A percentile compares a stretch with the other conserved stretches of the same genome.
phyloP scores from a whole-genome alignment of 2,329 filamentous ascomycete species.

The Harringtonia aguacate region DNA sequence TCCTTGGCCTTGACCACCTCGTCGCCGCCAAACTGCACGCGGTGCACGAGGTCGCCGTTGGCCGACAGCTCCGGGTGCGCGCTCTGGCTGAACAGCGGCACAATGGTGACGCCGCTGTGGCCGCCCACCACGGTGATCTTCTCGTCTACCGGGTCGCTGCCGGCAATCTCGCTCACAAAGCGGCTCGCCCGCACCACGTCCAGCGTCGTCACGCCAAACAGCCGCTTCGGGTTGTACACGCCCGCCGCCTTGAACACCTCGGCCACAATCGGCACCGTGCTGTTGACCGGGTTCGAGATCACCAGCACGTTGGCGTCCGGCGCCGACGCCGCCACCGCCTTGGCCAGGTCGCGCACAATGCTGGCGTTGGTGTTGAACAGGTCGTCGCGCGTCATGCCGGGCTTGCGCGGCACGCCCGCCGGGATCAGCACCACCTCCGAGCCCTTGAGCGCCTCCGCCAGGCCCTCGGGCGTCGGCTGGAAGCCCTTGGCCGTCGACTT shows the following conservation, averaged over 20 bases:
- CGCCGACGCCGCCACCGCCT: constrained; percentile 78
- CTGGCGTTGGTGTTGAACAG: constrained; percentile 99
- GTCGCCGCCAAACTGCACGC: constrained; percentile 97
- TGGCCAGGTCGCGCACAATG: constrained; percentile 96
- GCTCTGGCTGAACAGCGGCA: constrained; percentile 93
- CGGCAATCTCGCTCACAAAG: constrained; percentile 94
- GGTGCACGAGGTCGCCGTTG: constrained; percentile 72
- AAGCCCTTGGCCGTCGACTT: constrained; percentile 91
- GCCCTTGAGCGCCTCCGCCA: constrained; percentile 70
- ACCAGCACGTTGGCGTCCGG: constrained; percentile 93
- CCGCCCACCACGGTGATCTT: constrained; percentile 93
- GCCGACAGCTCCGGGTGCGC: constrained; percentile 74
- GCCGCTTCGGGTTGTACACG: constrained; percentile 98
- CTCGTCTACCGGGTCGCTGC: constrained; percentile 82
- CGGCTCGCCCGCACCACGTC: constrained; percentile 95
- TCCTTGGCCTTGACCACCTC: constrained; percentile 99
- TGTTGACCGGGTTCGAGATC: constrained; percentile 99
- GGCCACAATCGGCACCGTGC: constrained; percentile 92
- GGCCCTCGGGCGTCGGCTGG: constrained; percentile 64
- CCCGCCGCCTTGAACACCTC: constrained; percentile 93
- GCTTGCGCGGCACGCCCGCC: constrained; percentile 96
- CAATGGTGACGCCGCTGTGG: constrained; percentile 96
- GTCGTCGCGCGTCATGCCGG: constrained; percentile 99
- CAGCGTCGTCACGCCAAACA: constrained; percentile 98
- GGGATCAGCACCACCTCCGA: constrained; percentile 94